Base-by-base conservation (phyloP, 169 alveolate genomes). In the Besnoitia besnoiti region DNA sequence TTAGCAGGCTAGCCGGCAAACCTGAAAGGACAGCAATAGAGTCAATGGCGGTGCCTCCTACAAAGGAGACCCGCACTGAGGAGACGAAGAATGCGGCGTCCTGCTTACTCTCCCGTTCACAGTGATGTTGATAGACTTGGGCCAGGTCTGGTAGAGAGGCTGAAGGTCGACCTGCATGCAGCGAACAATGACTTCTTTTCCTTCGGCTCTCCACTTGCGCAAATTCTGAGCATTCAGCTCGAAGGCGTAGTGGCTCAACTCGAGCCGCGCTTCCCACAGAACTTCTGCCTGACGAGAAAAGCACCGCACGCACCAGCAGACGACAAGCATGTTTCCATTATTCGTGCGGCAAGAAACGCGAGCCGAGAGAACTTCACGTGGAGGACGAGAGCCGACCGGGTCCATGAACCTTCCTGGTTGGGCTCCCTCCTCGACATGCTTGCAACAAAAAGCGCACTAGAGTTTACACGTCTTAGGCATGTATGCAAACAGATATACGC, bases 111-210 rank as follows among this genome's bases (percentile, higher is more conserved):
- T 85, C 35, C 93, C 93, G 89, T 90, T 90, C 42, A 90, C 47
- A 24, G 50, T 0, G 59, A 90, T 84, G 51, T 90, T 62, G 61
- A 77, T 84, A 33, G 93, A 40, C 49, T 84, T 80, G 67, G 93
- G 93, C 93, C 93, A 90, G 21, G 90, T 75, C 62, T 90, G 93
- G n/a, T 90, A 62, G 27, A 75, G 75, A 3, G 89, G 93, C 40
- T 79, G 80, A 35, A 49, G 89, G 59, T 77, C 87, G n/a, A 84
- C 89, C 77, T 90, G 89, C 61, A 80, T 67, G 89, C 93, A 76
- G 8, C 89, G 55, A 40, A 47, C 62, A 82, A 82, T 37, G 33
- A 82, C 90, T 40, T 82, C 90, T 42, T 82, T 82, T 10, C 76
- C 90, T 12, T 44, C 90, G 27, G 90, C 90, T n/a, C 90, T 73